A percentile compares a stretch with the other conserved stretches of the same genome.
These are phyloP conservation scores for Pugionium cornutum DNA, from an alignment of 345 rosid genomes.

Conservation along the genomic window DNA sequence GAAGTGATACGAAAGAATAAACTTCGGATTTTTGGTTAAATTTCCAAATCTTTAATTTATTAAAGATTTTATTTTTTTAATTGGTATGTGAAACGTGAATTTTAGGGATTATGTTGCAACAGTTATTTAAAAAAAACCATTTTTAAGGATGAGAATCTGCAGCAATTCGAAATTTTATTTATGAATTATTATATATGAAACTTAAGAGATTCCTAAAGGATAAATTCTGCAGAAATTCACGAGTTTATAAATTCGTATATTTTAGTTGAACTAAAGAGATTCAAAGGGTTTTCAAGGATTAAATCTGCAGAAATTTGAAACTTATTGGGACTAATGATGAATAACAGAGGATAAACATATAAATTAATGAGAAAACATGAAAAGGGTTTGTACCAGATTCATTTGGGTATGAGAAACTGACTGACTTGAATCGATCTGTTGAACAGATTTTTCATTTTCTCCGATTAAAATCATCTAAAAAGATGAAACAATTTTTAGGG, in stretches of 20 bases:
- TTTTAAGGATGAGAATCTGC: background rate
- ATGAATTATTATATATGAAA: too few relatives aligned
- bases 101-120: too few relatives aligned
- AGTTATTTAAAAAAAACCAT: too few relatives aligned
- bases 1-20: too few relatives aligned
- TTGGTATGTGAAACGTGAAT: too few relatives aligned
- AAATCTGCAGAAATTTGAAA: conserved; percentile 2
- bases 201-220: too few relatives aligned
- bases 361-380: background rate
- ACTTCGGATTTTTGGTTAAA: too few relatives aligned
- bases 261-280: conserved; percentile 6
- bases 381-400: conserved; percentile 38
- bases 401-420: conserved; percentile 26
- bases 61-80: too few relatives aligned
- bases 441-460: background rate
- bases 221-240: too few relatives aligned
- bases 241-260: background rate
- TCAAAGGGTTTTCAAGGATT: background rate
- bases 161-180: conserved; percentile 5
- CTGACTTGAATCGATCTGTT: conserved; percentile 25
- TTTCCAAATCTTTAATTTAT: too few relatives aligned
- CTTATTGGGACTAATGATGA: conserved; percentile 14
- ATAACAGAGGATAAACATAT: conserved; percentile 5
- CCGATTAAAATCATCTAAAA: conserved; percentile 2
- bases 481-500: conserved; percentile 17